A percentile compares a stretch with the other conserved stretches of the same genome.
Conservation (phyloP, 2,329 filamentous ascomycete species). For the Ceratocystis harringtonii region DNA sequence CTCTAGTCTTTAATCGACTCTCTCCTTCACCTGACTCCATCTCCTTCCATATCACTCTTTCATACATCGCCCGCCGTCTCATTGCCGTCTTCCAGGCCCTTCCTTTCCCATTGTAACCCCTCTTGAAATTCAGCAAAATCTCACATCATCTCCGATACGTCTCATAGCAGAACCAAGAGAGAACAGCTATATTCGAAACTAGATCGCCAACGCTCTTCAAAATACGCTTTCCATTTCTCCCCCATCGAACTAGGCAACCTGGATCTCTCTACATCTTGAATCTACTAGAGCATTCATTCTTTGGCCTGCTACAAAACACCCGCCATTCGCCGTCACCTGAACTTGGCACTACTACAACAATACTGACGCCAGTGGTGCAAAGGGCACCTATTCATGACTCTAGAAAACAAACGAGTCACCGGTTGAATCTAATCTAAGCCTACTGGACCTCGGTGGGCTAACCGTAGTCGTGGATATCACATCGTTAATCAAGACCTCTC, state of each 20-base stretch:
- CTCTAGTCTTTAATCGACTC: background rate
- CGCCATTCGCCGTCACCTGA: background rate
- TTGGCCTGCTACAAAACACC: background rate
- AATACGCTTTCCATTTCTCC: background rate
- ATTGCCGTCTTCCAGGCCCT: background rate
- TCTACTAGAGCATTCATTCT: background rate
- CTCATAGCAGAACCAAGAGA: background rate
- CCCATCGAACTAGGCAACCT: background rate
- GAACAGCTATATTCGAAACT: background rate
- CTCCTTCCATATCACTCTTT: background rate
- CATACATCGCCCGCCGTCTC: background rate
- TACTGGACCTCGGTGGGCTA: slow-evolving; percentile 15
- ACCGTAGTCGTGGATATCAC: slow-evolving; percentile 89
- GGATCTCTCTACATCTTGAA: background rate
- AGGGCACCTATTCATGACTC: slow-evolving; percentile 15
- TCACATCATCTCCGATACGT: background rate
- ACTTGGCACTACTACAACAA: slow-evolving; percentile 11
- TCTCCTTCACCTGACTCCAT: background rate
- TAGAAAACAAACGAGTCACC: slow-evolving; percentile 1
- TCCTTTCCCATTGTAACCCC: background rate
- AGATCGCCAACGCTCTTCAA: background rate
- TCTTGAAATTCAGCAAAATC: background rate
- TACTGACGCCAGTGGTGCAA: slow-evolving; percentile 14
- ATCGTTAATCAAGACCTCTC: slow-evolving; percentile 56
- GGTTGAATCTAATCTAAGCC: background rate